These are phyloP conservation scores for Trichoderma asperellum DNA, from an alignment of 2,329 filamentous ascomycete genomes.

Conservation along the genomic window DNA sequence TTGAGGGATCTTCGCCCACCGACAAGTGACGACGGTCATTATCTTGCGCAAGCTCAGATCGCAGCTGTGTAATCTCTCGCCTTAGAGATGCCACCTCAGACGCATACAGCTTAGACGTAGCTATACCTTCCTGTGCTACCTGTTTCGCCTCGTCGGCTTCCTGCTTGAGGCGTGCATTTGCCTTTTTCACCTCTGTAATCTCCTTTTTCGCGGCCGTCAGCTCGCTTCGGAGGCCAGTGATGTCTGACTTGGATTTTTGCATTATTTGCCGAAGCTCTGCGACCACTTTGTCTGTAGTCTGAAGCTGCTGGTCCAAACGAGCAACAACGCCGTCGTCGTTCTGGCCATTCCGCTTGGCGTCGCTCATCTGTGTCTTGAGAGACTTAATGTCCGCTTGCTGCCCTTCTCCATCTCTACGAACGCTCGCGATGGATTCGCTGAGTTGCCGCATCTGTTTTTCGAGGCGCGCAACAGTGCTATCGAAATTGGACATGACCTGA, in stretches of 20 bases:
- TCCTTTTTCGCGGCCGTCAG: conserved; percentile 34
- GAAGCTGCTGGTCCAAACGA: conserved; percentile 35
- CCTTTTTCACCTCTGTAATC: conserved; percentile 33
- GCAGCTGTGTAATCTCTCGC: conserved; percentile 41
- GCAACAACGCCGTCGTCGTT: conserved; percentile 30
- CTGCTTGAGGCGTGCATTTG: conserved; percentile 35
- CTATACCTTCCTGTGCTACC: conserved; percentile 34
- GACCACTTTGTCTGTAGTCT: conserved; percentile 33
- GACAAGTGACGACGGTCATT: conserved; percentile 30
- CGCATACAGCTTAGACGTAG: conserved; percentile 36
- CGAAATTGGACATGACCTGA: conserved; percentile 45
- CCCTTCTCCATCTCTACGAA: conserved; percentile 35
- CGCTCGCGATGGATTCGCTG: conserved; percentile 36
- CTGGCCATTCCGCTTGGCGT: conserved; percentile 30
- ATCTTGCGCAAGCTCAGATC: conserved; percentile 37
- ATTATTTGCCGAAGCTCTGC: conserved; percentile 33
- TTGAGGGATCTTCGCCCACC: conserved; percentile 29
- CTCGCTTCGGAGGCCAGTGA: conserved; percentile 33
- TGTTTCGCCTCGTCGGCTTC: conserved; percentile 35
- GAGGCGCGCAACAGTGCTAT: conserved; percentile 42
- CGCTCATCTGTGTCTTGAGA: conserved; percentile 36
- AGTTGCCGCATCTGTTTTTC: conserved; percentile 42
- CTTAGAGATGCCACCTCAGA: conserved; percentile 41
- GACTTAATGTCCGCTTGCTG: conserved; percentile 37
- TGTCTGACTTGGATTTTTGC: conserved; percentile 31